Evolutionary conservation across 2,329 filamentous ascomycete species (phyloP), one percentile per base, ranked within the genome.

Genomic region (Epichloe coenophiala): DNA sequence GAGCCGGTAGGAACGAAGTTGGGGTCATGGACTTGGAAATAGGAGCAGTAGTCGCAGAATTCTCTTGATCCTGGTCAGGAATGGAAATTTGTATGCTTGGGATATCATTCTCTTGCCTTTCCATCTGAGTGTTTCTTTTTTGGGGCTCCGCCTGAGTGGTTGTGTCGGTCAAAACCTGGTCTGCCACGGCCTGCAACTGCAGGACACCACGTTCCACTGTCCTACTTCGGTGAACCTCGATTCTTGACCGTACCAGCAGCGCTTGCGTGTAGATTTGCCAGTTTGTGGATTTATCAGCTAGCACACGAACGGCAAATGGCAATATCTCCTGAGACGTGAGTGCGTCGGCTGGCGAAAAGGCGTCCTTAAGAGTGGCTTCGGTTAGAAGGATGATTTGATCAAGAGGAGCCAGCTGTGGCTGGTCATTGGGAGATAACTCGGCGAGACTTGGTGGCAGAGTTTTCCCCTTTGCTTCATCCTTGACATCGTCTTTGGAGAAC

Each of bases 261-360:
- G 89, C 93, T 63, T 97, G 90, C 0, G 93, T 96, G 63, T 97
- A 97, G 36, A 96, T 84, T 65, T 97, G 93, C 93, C 93, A 98
- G 65, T 97, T 98, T 1, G 88, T 91, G 44, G 86, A 86, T 58
- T 91, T 90, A 54, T 93, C 89, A 8, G 86, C 79, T 1, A 98
- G 75, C 0, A 97, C 93, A 40, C 93, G 81, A 2, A 83, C 84
- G 1, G 93, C 93, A 63, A 91, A 98, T 0, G 93, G 93, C 1
- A 95, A 68, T 4, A 95, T 91, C 63, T 97, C 88, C 67, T 97
- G 90, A n/a, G 89, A 78, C 0, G 90, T 97, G 1, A 98, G 72
- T 0, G 86, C 84, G 63, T 97, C 85, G 1, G 81, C 75, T 0
- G 93, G 89, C 0, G 89, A 84, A 55, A 83, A 85, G 0, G 87